Conservation (phyloP, 2,329 filamentous ascomycete species). For the Aspergillus sp. region DNA sequence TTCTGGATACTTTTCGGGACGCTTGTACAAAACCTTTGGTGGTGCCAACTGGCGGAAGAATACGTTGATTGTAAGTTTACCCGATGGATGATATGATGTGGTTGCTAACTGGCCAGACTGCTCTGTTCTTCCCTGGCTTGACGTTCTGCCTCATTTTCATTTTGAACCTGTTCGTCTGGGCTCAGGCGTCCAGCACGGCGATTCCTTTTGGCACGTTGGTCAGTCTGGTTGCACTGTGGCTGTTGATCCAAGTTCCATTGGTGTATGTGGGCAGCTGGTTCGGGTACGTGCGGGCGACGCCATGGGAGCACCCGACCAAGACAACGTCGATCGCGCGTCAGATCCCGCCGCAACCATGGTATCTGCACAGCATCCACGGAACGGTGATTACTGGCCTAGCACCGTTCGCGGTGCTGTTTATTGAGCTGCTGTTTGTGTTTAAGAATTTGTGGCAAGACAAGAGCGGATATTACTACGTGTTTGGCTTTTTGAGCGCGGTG, state of each 20-base stretch:
- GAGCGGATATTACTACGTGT: slow-evolving; percentile 88
- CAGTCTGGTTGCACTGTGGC: slow-evolving; percentile 71
- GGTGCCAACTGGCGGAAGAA: slow-evolving; percentile 74
- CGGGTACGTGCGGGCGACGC: slow-evolving; percentile 63
- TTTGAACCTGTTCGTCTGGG: slow-evolving; percentile 86
- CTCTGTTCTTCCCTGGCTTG: slow-evolving; percentile 73
- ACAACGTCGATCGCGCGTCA: slow-evolving; percentile 69
- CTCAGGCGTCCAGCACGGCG: slow-evolving; percentile 81
- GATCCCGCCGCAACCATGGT: slow-evolving; percentile 74
- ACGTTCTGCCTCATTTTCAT: slow-evolving; percentile 73
- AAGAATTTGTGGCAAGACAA: slow-evolving; percentile 88
- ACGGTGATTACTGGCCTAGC: slow-evolving; percentile 72
- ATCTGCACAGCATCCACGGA: slow-evolving; percentile 61
- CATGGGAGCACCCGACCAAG: slow-evolving; percentile 81
- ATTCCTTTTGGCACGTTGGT: slow-evolving; percentile 79
- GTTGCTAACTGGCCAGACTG: slow-evolving; percentile 51
- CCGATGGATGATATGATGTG: not conserved
- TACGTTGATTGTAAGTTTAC: slow-evolving; percentile 56
- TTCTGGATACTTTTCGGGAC: slow-evolving; percentile 82
- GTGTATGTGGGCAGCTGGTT: slow-evolving; percentile 79
- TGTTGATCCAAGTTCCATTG: slow-evolving; percentile 80
- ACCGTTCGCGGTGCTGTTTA: slow-evolving; percentile 83
- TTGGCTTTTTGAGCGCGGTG: slow-evolving; percentile 77
- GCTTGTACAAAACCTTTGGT: slow-evolving; percentile 80
- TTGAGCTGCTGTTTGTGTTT: slow-evolving; percentile 83